Evolutionary conservation across 441 rosid genomes (phyloP), one percentile per base, ranked within the genome.

Genomic region (Bruguiera hainesii): DNA sequence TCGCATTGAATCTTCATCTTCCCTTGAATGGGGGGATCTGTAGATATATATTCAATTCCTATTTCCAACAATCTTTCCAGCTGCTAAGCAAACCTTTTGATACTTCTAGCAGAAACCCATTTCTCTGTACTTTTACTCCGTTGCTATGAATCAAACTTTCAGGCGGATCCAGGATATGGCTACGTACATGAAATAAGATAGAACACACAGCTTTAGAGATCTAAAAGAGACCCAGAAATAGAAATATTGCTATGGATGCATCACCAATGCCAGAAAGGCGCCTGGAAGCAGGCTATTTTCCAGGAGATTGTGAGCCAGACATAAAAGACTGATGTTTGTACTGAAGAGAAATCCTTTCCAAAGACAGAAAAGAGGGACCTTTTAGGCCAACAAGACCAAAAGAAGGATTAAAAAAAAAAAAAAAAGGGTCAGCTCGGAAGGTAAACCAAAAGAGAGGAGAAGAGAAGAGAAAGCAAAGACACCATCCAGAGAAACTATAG

Each of bases 1-100:
- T 91, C 96, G 65, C 99, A 95, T 83, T 89, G 88, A 58, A 91
- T 89, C 87, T 89, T 94, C 98, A 94, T 94, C 76, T 75, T 60
- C 28, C 25, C 49, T 61, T 0, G 28, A 31, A 30, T 31, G 56
- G 30, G 62, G 62, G 6, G 37, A 33, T 33, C 37, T 33, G 9
- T 33, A 42, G 3, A 61, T 23, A n/a, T 63, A 13, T 25, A 11
- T 16, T n/a, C 20, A 42, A 21, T 23, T 26, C 16, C 18, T 7
- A 19, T 30, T 37, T 15, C 28, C 2, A 33, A 33, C 7, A 42
- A 42, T 42, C 18, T 30, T 11, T 13, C 29, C 28, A 30, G 21
- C n/a, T 33, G 23, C 16, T 30, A 42, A 53, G 48, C 31, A 35
- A 28, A 29, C 56, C 48, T 56, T 46, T 39, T 26, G 11, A 33